phyloP scores from a whole-genome alignment of 805 yeast species.

The Lachancea lanzarotensis region DNA sequence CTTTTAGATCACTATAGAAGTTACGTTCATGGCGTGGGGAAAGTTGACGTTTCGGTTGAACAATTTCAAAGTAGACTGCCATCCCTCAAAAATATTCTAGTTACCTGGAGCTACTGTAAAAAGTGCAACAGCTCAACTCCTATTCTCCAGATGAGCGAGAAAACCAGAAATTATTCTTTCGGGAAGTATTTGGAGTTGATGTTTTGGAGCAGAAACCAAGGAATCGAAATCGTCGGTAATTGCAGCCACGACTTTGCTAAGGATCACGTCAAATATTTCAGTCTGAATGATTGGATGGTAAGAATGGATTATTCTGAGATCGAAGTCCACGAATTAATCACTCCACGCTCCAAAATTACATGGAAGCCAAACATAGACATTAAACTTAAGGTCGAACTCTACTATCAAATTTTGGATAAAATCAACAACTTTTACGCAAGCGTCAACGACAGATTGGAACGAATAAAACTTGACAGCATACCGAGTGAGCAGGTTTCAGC shows the following conservation, averaged over 20 bases:
- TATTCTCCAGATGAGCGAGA: slow-evolving; percentile 72
- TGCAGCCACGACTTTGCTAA: slow-evolving; percentile 79
- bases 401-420: slow-evolving; percentile 46
- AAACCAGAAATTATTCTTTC: slow-evolving; percentile 83
- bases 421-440: slow-evolving; percentile 63
- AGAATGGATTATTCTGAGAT: slow-evolving; percentile 70
- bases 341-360: slow-evolving; percentile 63
- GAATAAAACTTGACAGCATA: slow-evolving; percentile 72
- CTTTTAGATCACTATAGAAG: slow-evolving; percentile 72
- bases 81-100: slow-evolving; percentile 57
- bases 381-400: slow-evolving; percentile 58
- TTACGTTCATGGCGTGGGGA: slow-evolving; percentile 83
- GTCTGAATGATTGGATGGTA: slow-evolving; percentile 70
- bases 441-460: slow-evolving; percentile 56
- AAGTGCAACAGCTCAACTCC: slow-evolving; percentile 72
- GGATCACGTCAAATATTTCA: slow-evolving; percentile 79
- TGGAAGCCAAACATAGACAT: slow-evolving; percentile 72
- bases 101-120: slow-evolving; percentile 90
- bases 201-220: slow-evolving; percentile 61
- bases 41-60: slow-evolving; percentile 72
- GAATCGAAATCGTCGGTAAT: slow-evolving; percentile 50
- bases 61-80: slow-evolving; percentile 48
- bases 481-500: slow-evolving; percentile 64
- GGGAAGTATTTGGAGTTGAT: slow-evolving; percentile 87
- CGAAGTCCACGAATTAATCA: slow-evolving; percentile 69